Base-by-base conservation (phyloP, 306 rosid genomes). In the Pterocarpus macrocarpus region DNA sequence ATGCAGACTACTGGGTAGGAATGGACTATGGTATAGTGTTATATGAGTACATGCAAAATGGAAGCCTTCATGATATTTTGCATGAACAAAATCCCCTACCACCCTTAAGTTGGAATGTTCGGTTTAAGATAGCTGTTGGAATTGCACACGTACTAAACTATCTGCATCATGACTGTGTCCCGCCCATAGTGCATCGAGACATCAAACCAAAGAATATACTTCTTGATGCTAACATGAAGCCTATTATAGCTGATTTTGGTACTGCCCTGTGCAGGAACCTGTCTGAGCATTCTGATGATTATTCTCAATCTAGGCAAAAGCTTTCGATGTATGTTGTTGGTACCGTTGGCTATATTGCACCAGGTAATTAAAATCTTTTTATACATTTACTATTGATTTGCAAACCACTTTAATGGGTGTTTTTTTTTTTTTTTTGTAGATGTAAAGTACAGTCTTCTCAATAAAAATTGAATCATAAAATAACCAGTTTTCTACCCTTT, bases 171-270 rank as follows among this genome's bases (percentile, higher is more conserved):
- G 90, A 90, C 71, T 92, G 88, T 53, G 64, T 73, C 33, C 94
- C 90, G 52, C 36, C 85, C n/a, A 87, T 92, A 69, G 85, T 92
- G 50, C 94, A 92, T 73, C 76, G 91, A 53, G 97, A 92, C 79
- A 85, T 92, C 82, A 90, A 92, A 73, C 89, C 94, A 28, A 81
- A 81, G 49, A 92, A 92, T 73, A 89, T 92, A 70, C 94, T 92
- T 33, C 41, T 90, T 50, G 91, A 92, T 61, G 75, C 85, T 33
- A 86, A 90, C 28, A 86, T 92, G 97, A 93, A 85, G 72, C 88
- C 94, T 44, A 75, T 11, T 58, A 89, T 90, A 5, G 36, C 80
- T 47, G 95, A 92, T 89, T 92, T 90, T 36, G 95, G 97, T 15
- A 84, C 15, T n/a, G 91, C 92, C 35, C 80, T 84, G 55, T 78